These are phyloP conservation scores for Colletotrichum theobromicola DNA, from an alignment of 2,329 filamentous ascomycete species.

Conservation along the genomic window DNA sequence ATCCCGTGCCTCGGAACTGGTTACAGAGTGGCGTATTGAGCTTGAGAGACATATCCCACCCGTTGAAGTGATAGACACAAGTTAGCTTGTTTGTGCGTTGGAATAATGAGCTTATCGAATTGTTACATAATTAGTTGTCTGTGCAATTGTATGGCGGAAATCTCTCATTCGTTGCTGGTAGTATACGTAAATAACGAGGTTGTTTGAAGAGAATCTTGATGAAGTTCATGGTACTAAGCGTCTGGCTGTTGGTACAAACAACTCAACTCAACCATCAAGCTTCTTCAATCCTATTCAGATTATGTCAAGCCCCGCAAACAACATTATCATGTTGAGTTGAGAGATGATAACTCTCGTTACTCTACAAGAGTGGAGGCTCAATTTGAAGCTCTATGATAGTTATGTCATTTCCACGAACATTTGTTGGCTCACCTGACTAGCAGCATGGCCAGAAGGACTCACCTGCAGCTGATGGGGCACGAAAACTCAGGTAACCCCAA, in stretches of 20 bases:
- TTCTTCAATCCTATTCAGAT: not conserved
- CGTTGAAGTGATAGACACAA: no score
- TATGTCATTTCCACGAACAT: not conserved
- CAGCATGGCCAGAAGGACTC: not conserved
- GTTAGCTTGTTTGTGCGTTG: no score
- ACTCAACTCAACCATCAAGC: not conserved
- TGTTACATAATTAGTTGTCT: no score
- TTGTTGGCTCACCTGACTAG: not conserved
- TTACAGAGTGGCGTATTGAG: no score
- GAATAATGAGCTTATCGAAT: no score
- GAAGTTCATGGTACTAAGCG: not conserved
- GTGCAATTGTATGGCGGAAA: not conserved
- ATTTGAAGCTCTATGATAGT: not conserved
- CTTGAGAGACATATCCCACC: no score
- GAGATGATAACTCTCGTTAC: not conserved
- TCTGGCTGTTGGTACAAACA: not conserved
- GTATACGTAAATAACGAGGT: not conserved
- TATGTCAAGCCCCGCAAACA: not conserved
- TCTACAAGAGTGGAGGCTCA: not conserved
- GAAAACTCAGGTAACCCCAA: not conserved
- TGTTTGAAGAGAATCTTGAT: not conserved
- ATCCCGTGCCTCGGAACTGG: no score
- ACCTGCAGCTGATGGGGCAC: not conserved
- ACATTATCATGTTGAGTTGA: fast-evolving
- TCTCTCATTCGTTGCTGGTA: not conserved